Base-by-base conservation (phyloP, 129 eudicot species). In the Glebionis coronaria region DNA sequence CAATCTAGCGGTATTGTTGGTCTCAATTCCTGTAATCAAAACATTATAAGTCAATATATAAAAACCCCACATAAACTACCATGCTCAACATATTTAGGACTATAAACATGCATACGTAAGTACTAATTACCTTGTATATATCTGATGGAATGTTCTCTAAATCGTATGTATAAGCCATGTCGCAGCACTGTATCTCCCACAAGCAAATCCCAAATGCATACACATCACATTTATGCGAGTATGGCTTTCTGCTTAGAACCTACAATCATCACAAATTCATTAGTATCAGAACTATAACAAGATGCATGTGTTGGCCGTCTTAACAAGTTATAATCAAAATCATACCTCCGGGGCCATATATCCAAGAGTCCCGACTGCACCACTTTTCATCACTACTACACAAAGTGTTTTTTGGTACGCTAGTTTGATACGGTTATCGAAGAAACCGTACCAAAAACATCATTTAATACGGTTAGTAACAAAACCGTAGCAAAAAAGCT, bases 301-400 rank as follows among this genome's bases (percentile, higher is more conserved):
- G n/a, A n/a, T n/a, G n/a, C 0, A 25, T 47, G 5, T 10, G 8
- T 44, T 66, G 2, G 5, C n/a, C n/a, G n/a, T 25, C 51, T 8
- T 28, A 52, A 54, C 9, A 5, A 46, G 46, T 65, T 13, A 38
- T 28, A 9, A 23, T 1, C 2, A 5, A 31, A 46, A 64, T 38
- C 20, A 12, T 40, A 84, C 89, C 89, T 84, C 85, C 16, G 85
- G 85, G 44, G 89, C 89, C 89, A 84, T 84, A 70, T 80, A 84
- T 3, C 85, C 89, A 2, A 68, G 76, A 53, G 89, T 84, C 47
- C 89, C 89, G 8, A 65, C 67, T 64, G 80, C 81, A 12, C 81
- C 83, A 15, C 79, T 72, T 59, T 56, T 80, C 59, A 63, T 59
- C 29, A 27, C 29, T 27, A 27, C 29, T 27, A 27, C 29, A 27